Evolutionary conservation across 2,329 filamentous ascomycete species (phyloP), one percentile per base, ranked within the genome.

Genomic region (Chaetoscypha palmicola): DNA sequence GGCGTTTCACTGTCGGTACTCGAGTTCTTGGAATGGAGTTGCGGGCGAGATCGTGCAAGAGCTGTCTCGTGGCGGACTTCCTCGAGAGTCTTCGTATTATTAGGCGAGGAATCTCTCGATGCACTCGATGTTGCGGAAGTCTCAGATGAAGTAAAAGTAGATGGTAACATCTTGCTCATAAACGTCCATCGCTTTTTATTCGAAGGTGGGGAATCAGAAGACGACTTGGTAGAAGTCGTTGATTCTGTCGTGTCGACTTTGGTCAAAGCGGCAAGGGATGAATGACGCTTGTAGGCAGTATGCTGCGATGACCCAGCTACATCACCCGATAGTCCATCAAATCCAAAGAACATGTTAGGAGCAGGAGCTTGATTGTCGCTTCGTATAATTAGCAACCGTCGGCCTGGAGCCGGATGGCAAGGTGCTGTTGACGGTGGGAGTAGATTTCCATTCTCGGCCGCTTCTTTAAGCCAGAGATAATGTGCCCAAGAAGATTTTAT

Each of bases 321-420:
- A 16, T 38, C 41, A 10, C 45, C 32, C 16, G 56, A 42, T 21
- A 59, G 41, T n/a, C 76, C 76, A 50, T 83, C 79, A 52, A 83
- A 82, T 0, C 77, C 77, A 35, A 81, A 67, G 53, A 81, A 81
- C 12, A 78, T 45, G 38, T 46, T 57, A 10, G 58, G 31, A 21
- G 57, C 41, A 26, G 60, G 53, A 4, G 53, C 43, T 45, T 60
- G 59, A 33, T 55, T 77, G 61, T 86, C 82, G 53, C 80, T 83
- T 50, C 81, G 74, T 49, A 86, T 78, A 53, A 87, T 86, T 24
- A 85, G 69, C 26, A 87, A 73, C 49, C 79, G 70, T 45, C 82
- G 73, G 20, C 79, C 77, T 21, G 83, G 83, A 16, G 82, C 82
- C 37, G 83, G 83, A 54, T 76, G 77, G 62, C 81, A 84, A 30